Conservation (phyloP, 1,284 basidiomycete species). For the Apiotrichum akiyoshidainum region DNA sequence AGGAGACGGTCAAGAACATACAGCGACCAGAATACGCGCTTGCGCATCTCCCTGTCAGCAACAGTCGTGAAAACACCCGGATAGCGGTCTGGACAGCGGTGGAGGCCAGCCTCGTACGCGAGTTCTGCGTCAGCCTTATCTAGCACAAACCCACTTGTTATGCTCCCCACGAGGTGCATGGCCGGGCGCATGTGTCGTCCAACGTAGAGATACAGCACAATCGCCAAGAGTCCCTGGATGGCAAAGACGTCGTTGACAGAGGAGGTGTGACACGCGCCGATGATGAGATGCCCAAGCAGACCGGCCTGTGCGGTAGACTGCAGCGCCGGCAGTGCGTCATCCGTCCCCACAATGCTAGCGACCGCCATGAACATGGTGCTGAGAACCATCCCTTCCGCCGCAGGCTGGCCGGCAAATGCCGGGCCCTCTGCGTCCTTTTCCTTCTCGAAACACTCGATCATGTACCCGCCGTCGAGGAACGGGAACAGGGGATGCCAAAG, state of each 20-base stretch:
- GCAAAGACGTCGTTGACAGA: slow-evolving; percentile 26
- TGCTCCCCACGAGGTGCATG: slow-evolving; percentile 24
- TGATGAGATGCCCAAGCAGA: slow-evolving; percentile 15
- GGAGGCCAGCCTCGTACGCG: slow-evolving; percentile 29
- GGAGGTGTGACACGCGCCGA: slow-evolving; percentile 17
- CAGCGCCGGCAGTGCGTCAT: not conserved
- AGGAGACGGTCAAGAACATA: slow-evolving; percentile 28
- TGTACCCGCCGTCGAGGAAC: slow-evolving; percentile 25
- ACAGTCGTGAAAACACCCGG: slow-evolving; percentile 11
- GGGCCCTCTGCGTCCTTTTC: slow-evolving; percentile 9
- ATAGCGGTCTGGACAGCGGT: slow-evolving; percentile 28
- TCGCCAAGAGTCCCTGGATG: slow-evolving; percentile 23
- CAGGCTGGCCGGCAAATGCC: slow-evolving; percentile 13
- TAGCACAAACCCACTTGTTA: slow-evolving; percentile 20
- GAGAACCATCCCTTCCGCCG: slow-evolving; percentile 18
- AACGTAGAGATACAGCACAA: slow-evolving; percentile 22
- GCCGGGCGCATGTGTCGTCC: slow-evolving; percentile 22
- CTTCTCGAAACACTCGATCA: slow-evolving; percentile 17
- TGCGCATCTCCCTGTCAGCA: slow-evolving; percentile 23
- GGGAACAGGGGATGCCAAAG: slow-evolving; percentile 33
- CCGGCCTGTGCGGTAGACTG: slow-evolving; percentile 7
- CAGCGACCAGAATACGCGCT: slow-evolving; percentile 30
- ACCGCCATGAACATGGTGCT: slow-evolving; percentile 21
- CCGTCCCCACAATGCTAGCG: slow-evolving; percentile 9
- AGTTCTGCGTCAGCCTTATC: slow-evolving; percentile 16